Evolutionary conservation across 78 protist species (phyloP), one percentile per base, ranked within the genome.

Genomic region (Chrysochromulina tobinii): DNA sequence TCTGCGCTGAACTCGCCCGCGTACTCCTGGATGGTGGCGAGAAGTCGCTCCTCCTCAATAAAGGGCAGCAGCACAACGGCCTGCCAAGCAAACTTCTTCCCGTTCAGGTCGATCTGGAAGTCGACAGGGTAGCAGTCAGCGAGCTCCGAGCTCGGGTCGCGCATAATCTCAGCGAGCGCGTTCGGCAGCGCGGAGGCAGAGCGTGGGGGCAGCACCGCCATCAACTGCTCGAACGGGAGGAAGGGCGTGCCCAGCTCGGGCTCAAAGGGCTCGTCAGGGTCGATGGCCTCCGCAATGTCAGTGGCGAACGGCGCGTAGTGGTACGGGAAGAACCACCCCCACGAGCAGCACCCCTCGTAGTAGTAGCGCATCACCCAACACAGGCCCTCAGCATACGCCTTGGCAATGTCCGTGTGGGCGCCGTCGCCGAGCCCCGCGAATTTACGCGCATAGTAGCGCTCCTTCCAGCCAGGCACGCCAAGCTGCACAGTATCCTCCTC

Each of bases 321-420:
- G 89, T 91, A 98, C 18, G 99, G 99, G 81, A 94, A 98, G 89
- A 88, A 98, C 99, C 99, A 98, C 48, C 55, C 55, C 99, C 99
- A 98, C 20, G 97, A 95, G 23, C 95, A 64, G 75, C 97, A 95
- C 15, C 99, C 99, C n/a, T 94, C 90, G 95, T 95, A 97, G 95
- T 99, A 99, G 94, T 99, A 99, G 25, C 55, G 61, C 81, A 98
- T 57, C 27, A 98, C 99, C 99, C 99, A 99, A 69, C 90, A 88
- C 55, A 99, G 55, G 48, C 99, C 99, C 89, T 94, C 96, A 38
- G 93, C 50, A 93, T 97, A 99, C 51, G 61, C 64, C 86, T 54
- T 27, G 4, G 75, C 84, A 17, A 91, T 38, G 25, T 14, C 73
- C 11, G 1, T 18, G 14, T 1, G 53, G 11, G 0, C 51, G 27